A percentile compares a stretch with the other conserved stretches of the same genome.
These are phyloP conservation scores for Carex cristatella DNA, from an alignment of 176 grass and related monocot species.

Conservation along the genomic window DNA sequence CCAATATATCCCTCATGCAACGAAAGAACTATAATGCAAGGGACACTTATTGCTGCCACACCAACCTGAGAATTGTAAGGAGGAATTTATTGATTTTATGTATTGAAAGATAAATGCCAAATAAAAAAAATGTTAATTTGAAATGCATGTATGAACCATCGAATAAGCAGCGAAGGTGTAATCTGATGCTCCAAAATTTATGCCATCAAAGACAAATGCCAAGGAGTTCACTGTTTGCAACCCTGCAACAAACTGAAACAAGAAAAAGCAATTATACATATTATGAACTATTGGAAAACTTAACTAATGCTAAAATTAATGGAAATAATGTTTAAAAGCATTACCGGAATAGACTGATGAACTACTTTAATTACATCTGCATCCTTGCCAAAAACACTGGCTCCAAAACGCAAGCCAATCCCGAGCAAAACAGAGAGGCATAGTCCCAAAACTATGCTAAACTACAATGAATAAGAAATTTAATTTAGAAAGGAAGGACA, in stretches of 20 bases:
- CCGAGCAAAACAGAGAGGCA: constrained; percentile 32
- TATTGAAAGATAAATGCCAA: neutral
- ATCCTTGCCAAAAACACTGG: constrained; percentile 38
- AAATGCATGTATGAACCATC: constrained; percentile 36
- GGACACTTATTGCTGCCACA: constrained; percentile 48
- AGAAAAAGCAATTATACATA: constrained; percentile 3
- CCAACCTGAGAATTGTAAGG: constrained; percentile 23
- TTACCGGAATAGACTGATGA: constrained; percentile 35
- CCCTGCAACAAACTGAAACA: constrained; percentile 53
- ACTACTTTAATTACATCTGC: constrained; percentile 24
- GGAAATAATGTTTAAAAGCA: neutral
- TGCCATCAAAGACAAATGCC: constrained; percentile 69
- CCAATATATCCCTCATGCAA: constrained; percentile 45
- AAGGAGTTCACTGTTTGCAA: constrained; percentile 61
- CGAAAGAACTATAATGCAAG: constrained; percentile 45
- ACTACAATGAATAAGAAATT: constrained; percentile 12
- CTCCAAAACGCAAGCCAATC: constrained; percentile 22
- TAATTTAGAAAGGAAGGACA: neutral
- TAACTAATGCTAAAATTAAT: neutral
- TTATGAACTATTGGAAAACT: neutral
- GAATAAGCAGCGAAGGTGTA: constrained; percentile 61
- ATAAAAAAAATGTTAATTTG: neutral
- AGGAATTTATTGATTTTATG: neutral
- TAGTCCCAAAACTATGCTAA: constrained; percentile 35
- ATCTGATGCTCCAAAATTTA: constrained; percentile 74